A percentile compares a stretch with the other conserved stretches of the same genome.
These are phyloP conservation scores for Neopestalotiopsis rosae DNA, from an alignment of 2,329 filamentous ascomycete genomes.

Conservation along the genomic window DNA sequence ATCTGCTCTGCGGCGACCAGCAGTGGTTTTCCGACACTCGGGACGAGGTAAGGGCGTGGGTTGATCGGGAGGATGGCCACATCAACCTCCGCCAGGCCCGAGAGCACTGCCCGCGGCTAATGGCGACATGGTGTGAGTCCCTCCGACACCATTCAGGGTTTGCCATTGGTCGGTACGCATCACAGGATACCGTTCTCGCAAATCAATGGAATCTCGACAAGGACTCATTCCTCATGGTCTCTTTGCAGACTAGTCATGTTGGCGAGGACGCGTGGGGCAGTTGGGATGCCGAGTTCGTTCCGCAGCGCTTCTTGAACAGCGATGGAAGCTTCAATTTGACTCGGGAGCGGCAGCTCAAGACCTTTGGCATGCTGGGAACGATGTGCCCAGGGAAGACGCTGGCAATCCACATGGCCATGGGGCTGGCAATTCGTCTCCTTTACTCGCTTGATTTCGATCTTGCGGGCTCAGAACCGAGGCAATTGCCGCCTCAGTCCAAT, in stretches of 20 bases:
- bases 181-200: not conserved
- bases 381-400: not conserved
- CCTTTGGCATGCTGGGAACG: not conserved
- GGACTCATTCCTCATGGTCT: not conserved
- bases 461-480: not conserved
- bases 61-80: not conserved
- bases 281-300: not conserved
- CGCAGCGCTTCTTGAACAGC: not conserved
- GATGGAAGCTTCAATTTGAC: not conserved
- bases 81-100: not conserved
- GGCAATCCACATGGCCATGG: not conserved
- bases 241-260: not conserved
- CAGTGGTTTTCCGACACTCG: not conserved
- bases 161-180: not conserved
- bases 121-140: not conserved
- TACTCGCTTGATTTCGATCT: not conserved
- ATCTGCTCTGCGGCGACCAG: not conserved
- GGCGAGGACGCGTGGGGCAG: not conserved
- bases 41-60: not conserved
- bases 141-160: not conserved
- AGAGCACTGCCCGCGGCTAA: not conserved
- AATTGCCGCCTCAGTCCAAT: not conserved
- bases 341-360: not conserved
- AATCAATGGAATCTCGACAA: not conserved
- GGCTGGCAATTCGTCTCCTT: not conserved